Base-by-base conservation (phyloP, 768 basidiomycete genomes). In the Suillus sp. region DNA sequence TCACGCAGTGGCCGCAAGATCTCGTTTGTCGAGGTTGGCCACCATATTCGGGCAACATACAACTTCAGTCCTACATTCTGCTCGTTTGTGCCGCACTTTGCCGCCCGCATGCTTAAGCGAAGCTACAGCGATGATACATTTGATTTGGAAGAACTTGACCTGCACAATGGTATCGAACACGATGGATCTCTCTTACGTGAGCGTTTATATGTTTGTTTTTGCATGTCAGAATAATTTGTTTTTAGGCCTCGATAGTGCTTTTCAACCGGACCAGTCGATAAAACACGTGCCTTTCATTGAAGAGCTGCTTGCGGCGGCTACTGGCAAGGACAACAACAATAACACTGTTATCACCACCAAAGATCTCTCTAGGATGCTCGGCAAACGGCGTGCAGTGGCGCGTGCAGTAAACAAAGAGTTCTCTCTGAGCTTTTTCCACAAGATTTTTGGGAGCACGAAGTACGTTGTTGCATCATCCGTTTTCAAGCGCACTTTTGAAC, bases 31-130 rank as follows among this genome's bases (percentile, higher is more conserved):
- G 75, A 83, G 25, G 59, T 86, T 34, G 73, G 65, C 0, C 11
- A 32, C 2, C 76, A 73, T 14, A 79, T 90, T 66, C 81, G 82
- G 0, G 48, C 78, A 37, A 85, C 88, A 1, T 93, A 83, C 79
- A 93, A 93, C 75, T 91, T 92, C 67, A 78, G 84, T 2, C 77
- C 88, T 0, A 80, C 85, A 2, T 91, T 93, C 75, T 87, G 85
- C 67, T 82, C 78, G 66, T 91, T 86, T 69, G 88, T 90, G 0
- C 85, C 90, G 6, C 83, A 83, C 61, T 84, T 77, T 68, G 81
- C 83, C 0, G 89, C 92, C 3, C 70, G 77, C 6, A 78, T 87
- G 76, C 73, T 93, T 61, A 77, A 80, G 9, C 86, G 82, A 65
- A 78, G 75, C 27, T 92, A 90, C 66, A 65, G 68, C 62, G 80